These are phyloP conservation scores for Globisporangium polare DNA, from an alignment of 352 stramenopile species.

Conservation along the genomic window DNA sequence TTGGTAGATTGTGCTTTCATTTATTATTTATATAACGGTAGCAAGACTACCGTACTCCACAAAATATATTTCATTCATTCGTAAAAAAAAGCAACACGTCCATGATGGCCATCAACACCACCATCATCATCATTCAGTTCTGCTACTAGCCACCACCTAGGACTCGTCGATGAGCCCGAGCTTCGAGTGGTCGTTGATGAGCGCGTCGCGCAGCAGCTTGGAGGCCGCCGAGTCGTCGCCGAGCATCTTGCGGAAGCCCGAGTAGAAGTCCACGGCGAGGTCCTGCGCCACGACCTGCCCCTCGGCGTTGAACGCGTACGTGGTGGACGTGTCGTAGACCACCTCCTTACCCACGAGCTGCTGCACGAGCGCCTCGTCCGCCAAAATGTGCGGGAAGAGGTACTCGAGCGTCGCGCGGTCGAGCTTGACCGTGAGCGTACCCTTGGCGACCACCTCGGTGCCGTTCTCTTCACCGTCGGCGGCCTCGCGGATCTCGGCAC, in stretches of 20 bases:
- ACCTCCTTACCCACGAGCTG: constrained; percentile 33
- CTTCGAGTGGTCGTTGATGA: constrained; percentile 11
- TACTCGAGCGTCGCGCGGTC: constrained; percentile 22
- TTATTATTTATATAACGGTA: no score
- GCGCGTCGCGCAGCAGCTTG: constrained; percentile 13
- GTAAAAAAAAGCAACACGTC: no score
- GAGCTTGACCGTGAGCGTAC: constrained; percentile 11
- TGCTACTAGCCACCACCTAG: no score
- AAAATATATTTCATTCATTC: no score
- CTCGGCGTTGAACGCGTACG: constrained; percentile 26
- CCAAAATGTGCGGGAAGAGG: constrained; percentile 33
- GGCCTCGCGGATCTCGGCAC: constrained; percentile 9
- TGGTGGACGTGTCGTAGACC: constrained; percentile 24
- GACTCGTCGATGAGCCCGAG: constrained; percentile 4
- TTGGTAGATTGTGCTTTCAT: no score
- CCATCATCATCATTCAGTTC: background rate
- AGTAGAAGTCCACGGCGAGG: constrained; percentile 24
- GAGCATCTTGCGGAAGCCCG: constrained; percentile 18
- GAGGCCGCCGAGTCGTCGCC: constrained; percentile 7
- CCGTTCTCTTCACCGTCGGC: constrained; percentile 5
- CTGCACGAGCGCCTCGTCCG: constrained; percentile 32
- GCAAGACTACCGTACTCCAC: no score
- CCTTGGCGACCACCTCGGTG: constrained; percentile 14
- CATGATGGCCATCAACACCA: no score
- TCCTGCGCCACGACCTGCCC: constrained; percentile 17